phyloP scores from a whole-genome alignment of 805 yeast species.

The Pichia phayaonensis region DNA sequence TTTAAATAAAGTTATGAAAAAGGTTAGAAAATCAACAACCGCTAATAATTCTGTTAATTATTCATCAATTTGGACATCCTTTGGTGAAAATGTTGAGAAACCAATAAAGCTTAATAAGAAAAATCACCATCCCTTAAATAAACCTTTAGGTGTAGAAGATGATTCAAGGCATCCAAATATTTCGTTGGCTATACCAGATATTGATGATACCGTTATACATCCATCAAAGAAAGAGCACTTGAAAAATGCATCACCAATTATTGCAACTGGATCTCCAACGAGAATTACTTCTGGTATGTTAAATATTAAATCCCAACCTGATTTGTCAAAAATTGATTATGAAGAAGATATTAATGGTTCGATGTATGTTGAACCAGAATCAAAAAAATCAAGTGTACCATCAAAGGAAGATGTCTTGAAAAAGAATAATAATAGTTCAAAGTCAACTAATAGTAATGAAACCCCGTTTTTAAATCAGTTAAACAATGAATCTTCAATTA shows the following conservation, averaged over 20 bases:
- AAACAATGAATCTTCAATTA: slow-evolving; percentile 1
- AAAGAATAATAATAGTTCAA: slow-evolving; percentile 10
- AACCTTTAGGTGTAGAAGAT: slow-evolving; percentile 6
- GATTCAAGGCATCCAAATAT: slow-evolving; percentile 4
- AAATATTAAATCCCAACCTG: slow-evolving; percentile 23
- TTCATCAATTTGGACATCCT: slow-evolving; percentile 19
- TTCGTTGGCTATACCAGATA: slow-evolving; percentile 11
- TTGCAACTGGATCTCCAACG: slow-evolving; percentile 28
- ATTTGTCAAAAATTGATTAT: slow-evolving; percentile 26
- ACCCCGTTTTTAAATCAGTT: slow-evolving; percentile 20
- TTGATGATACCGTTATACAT: slow-evolving; percentile 13
- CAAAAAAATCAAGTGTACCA: slow-evolving; percentile 25
- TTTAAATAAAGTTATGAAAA: slow-evolving; percentile 25
- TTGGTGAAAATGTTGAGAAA: neutral
- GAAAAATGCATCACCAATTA: slow-evolving; percentile 24
- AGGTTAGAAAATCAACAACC: slow-evolving; percentile 25
- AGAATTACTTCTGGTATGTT: slow-evolving; percentile 34
- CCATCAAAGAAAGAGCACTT: slow-evolving; percentile 21
- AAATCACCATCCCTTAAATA: slow-evolving; percentile 2
- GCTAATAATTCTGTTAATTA: neutral
- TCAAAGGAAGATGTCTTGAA: slow-evolving; percentile 23
- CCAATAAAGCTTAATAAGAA: neutral
- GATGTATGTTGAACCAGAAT: slow-evolving; percentile 10
- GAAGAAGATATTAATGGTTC: slow-evolving; percentile 10
- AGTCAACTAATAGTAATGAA: slow-evolving; percentile 6